Evolutionary conservation across 2,329 filamentous ascomycete genomes (phyloP), one percentile per base, ranked within the genome.

Genomic region (Thelonectria olida): DNA sequence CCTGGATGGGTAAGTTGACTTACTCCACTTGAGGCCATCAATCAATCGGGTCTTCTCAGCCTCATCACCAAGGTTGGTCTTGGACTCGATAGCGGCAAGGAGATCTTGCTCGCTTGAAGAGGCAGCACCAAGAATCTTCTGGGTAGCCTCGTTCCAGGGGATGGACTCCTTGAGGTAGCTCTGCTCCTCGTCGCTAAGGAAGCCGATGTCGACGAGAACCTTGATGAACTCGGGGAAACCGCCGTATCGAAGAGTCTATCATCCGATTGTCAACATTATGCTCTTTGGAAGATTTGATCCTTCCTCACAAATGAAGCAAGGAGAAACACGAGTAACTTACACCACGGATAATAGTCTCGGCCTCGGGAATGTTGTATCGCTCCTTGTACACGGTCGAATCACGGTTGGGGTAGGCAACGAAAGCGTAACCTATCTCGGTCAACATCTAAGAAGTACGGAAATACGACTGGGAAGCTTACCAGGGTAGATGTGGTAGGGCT

Each of bases 221-320:
- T 90, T 91, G 81, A 97, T 87, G 79, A 97, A 95, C 77, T 96
- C 88, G 3, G 94, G 93, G 86, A 97, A 97, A 44, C 95, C 93
- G 68, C 88, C 84, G 83, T 96, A 98, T 68, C 95, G 85, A 34
- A 97, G 86, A 27, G 93, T 96, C 28, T 31, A 31, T 7, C 13
- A 12, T 5, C 28, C 3, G 9, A 22, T 36, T 17, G 49, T 51
- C 51, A 44, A 7, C 25, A 9, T 7, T 7, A n/a, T 31, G 28
- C 28, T 31, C 28, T 31, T 31, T n/a, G n/a, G n/a, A n/a, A n/a
- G n/a, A n/a, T n/a, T n/a, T n/a, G n/a, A n/a, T n/a, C n/a, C n/a
- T n/a, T n/a, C n/a, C 8, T 10, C 13, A 27, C 13, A 17, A 9
- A 17, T 31, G 6, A 19, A 47, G 44, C 15, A n/a, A n/a, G 12